Conservation (phyloP, 2,329 filamentous ascomycete genomes). For the Venturia asperata region DNA sequence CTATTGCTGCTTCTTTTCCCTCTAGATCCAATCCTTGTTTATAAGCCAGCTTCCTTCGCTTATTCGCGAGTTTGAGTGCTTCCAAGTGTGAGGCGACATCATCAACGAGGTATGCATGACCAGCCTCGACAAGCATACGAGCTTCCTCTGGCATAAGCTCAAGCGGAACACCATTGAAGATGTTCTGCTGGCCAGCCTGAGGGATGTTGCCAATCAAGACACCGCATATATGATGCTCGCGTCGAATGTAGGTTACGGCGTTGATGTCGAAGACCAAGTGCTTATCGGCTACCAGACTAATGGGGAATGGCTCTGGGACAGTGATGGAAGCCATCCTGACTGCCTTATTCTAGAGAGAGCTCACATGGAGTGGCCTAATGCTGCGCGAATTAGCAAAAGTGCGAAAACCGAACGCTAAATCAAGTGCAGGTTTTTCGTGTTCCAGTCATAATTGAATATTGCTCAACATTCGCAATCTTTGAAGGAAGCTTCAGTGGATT, state of each 20-base stretch:
- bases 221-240: slow-evolving; percentile 75
- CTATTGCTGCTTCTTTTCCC: slow-evolving; percentile 44
- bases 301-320: slow-evolving; percentile 58
- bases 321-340: slow-evolving; percentile 29
- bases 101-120: slow-evolving; percentile 72
- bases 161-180: slow-evolving; percentile 82
- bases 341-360: slow-evolving; percentile 23
- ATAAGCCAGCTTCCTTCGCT: slow-evolving; percentile 55
- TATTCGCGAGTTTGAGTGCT: slow-evolving; percentile 53
- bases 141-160: slow-evolving; percentile 91
- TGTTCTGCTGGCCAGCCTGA: slow-evolving; percentile 88
- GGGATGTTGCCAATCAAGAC: slow-evolving; percentile 82
- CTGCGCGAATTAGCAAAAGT: not conserved
- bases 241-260: slow-evolving; percentile 68
- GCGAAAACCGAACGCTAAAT: not conserved
- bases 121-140: slow-evolving; percentile 67
- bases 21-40: slow-evolving; percentile 49
- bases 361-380: not conserved
- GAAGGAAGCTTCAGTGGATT: slow-evolving; percentile 62
- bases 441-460: slow-evolving; percentile 34
- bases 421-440: not conserved
- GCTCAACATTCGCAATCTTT: slow-evolving; percentile 43
- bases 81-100: slow-evolving; percentile 64
- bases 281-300: slow-evolving; percentile 70
- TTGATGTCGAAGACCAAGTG: slow-evolving; percentile 88